Evolutionary conservation across 2,329 filamentous ascomycete genomes (phyloP).

Genomic region (Sordariomycetes sp.): DNA sequence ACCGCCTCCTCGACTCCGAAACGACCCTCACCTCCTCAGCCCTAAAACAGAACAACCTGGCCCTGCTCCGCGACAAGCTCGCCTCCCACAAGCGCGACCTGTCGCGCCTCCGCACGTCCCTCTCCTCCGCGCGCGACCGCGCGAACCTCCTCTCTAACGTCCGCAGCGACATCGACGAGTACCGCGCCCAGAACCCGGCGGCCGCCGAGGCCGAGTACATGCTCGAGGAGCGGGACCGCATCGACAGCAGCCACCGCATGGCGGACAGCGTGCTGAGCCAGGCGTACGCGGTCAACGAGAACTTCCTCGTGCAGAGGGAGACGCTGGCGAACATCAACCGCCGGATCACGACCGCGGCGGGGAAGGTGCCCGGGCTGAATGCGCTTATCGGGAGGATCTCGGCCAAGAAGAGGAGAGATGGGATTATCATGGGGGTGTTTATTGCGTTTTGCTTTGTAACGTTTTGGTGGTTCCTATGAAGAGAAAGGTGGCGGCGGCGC

Average conservation of each 20-base stretch:
- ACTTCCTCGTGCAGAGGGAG: slow-evolving; percentile 77
- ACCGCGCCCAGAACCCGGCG: slow-evolving; percentile 71
- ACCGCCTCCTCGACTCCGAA: slow-evolving; percentile 88
- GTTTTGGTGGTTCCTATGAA: slow-evolving; percentile 67
- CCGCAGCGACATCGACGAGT: slow-evolving; percentile 82
- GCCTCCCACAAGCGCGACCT: slow-evolving; percentile 79
- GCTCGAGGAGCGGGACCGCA: slow-evolving; percentile 74
- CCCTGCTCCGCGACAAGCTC: slow-evolving; percentile 83
- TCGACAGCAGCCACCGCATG: slow-evolving; percentile 85
- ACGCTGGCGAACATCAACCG: slow-evolving; percentile 81
- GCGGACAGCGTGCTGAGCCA: slow-evolving; percentile 86
- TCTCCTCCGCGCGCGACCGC: slow-evolving; percentile 71
- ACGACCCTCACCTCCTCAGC: slow-evolving; percentile 76
- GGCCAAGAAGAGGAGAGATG: slow-evolving; percentile 87
- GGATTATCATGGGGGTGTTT: slow-evolving; percentile 83
- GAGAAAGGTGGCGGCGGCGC: slow-evolving; percentile 4
- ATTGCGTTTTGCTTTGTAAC: slow-evolving; percentile 87
- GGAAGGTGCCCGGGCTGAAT: slow-evolving; percentile 88
- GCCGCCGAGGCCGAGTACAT: slow-evolving; percentile 92
- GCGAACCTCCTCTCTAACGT: slow-evolving; percentile 87
- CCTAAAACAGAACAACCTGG: slow-evolving; percentile 93
- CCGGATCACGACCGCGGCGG: slow-evolving; percentile 79
- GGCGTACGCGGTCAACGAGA: slow-evolving; percentile 94
- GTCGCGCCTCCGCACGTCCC: slow-evolving; percentile 58
- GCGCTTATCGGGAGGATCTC: slow-evolving; percentile 86